Base-by-base conservation (phyloP, 768 basidiomycete species). In the Podaxis carcinomalis region DNA sequence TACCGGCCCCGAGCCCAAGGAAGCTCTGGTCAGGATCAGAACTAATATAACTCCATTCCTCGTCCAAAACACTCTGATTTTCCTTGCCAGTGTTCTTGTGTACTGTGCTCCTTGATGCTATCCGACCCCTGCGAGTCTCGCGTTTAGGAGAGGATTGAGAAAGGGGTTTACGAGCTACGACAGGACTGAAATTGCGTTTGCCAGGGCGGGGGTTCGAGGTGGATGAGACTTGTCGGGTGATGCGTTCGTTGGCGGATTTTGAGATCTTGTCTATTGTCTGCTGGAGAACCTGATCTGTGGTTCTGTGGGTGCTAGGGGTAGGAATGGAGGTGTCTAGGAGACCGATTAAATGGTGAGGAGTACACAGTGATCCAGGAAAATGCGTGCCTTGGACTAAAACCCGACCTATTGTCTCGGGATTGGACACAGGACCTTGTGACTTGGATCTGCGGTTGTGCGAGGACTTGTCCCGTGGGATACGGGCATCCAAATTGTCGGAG, bases 241-340 rank as follows among this genome's bases (percentile, higher is more conserved):
- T 36, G 23, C 32, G 46, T 7, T 64, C 65, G 65, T 82, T 82
- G 55, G 81, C 75, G 59, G 78, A 78, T 25, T 77, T 77, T 14
- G 82, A 75, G 42, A 80, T 76, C 21, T 79, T 77, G 42, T 79
- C 77, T 58, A 80, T 75, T 7, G 76, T 72, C 46, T 67, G 67
- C 68, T 80, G 83, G 32, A 77, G 65, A 37, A 76, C 75, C 27
- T 72, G 70, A 46, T 81, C 76, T 1, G 67, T 68, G 10, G 74
- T 73, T 49, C 73, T 74, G 0, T 82, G 82, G 1, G 80, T 77
- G 5, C 73, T 72, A 35, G 82, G 70, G 40, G 77, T 67, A 23
- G 80, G 78, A 27, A 78, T 44, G 47, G 69, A 62, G 37, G 57
- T 51, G 14, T 66, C 67, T n/a, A 37, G 14, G 6, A 11, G 27